Conservation (phyloP, 441 rosid species). For the Corymbia citriodora region DNA sequence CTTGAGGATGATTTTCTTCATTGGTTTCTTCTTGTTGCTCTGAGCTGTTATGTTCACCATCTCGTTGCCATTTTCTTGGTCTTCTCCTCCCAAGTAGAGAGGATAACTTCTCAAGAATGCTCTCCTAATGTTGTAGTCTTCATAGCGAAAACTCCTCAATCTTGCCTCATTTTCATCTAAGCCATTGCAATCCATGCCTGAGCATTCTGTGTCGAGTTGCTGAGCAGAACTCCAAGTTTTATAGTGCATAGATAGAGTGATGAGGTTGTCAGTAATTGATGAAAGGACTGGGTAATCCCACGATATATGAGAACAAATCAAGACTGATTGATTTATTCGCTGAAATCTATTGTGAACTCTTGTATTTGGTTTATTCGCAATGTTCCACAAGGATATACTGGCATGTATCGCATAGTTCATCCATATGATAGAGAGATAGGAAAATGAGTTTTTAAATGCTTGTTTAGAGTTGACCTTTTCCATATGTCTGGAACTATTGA, state of each 20-base stretch:
- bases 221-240: background rate
- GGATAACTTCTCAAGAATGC: constrained; percentile 57
- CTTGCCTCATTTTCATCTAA: constrained; percentile 8
- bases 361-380: background rate
- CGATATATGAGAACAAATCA: background rate
- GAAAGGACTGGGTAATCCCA: background rate
- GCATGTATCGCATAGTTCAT: background rate
- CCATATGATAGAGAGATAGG: background rate
- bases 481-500: background rate
- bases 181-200: constrained; percentile 3
- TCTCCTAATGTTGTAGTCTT: constrained; percentile 40
- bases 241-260: background rate
- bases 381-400: background rate
- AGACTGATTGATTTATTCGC: background rate
- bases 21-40: constrained; percentile 9
- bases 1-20: constrained; percentile 32
- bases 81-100: constrained; percentile 33
- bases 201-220: background rate
- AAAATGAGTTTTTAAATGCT: background rate
- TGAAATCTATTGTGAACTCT: background rate
- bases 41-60: background rate
- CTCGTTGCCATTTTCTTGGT: constrained; percentile 6
- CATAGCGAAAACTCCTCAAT: constrained; percentile 27
- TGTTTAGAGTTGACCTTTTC: background rate
- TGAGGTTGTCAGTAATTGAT: background rate